These are phyloP conservation scores for Lanmaoa pseudosensibilis DNA, from an alignment of 768 basidiomycete species.

Conservation along the genomic window DNA sequence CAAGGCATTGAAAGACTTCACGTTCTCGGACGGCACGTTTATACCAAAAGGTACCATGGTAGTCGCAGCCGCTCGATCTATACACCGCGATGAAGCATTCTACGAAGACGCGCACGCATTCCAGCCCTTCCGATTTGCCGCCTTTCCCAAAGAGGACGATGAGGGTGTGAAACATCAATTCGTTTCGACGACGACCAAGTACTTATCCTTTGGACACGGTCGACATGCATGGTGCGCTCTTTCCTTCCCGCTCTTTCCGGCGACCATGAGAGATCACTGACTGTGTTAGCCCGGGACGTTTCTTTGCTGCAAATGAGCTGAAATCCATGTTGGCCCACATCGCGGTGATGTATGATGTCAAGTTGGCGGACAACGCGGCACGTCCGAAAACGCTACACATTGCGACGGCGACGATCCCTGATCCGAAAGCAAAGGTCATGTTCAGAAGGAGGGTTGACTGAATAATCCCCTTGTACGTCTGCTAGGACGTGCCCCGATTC, in stretches of 20 bases:
- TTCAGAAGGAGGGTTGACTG: background rate
- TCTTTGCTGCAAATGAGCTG: constrained; percentile 9
- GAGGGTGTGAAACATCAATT: too few species aligned
- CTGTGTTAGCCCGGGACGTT: constrained; percentile 14
- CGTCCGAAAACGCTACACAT: background rate
- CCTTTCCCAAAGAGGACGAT: too few species aligned
- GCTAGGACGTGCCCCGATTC: background rate
- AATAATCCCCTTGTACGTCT: too few species aligned
- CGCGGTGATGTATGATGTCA: constrained; percentile 11
- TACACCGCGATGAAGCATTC: constrained; percentile 16
- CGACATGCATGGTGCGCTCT: too few species aligned
- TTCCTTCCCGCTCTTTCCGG: too few species aligned
- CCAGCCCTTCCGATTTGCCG: constrained; percentile 13
- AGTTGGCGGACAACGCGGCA: background rate
- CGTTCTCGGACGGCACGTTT: constrained; percentile 40
- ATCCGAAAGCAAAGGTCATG: background rate
- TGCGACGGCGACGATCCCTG: background rate
- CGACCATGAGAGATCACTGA: too few species aligned
- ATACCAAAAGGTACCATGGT: constrained; percentile 36
- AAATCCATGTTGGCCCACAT: constrained; percentile 17
- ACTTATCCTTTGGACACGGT: background rate
- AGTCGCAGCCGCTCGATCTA: constrained; percentile 14
- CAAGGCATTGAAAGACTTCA: constrained; percentile 33
- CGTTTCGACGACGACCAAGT: too few species aligned
- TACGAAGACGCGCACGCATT: constrained; percentile 30